Evolutionary conservation across 2,329 filamentous ascomycete species (phyloP).

Genomic region (Hymenoscyphus linearis): DNA sequence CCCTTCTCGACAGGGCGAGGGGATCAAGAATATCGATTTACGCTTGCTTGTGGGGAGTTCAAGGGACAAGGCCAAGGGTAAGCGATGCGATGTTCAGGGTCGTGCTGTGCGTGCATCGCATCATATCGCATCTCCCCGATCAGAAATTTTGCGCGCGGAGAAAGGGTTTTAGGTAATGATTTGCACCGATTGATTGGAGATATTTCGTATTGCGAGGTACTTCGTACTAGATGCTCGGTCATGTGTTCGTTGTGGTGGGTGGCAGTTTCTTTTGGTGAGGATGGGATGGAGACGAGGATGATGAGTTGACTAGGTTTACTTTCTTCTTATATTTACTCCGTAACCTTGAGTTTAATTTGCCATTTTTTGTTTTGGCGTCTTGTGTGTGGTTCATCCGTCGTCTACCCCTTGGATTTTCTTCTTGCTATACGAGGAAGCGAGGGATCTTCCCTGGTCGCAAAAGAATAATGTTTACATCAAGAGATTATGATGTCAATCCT

Average conservation of each 20-base stretch:
- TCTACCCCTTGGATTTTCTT: background rate
- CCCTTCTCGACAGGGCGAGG: background rate
- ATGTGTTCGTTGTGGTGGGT: background rate
- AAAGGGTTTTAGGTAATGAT: background rate
- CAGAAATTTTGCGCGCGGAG: background rate
- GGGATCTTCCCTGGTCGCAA: too few relatives aligned
- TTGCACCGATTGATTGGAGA: background rate
- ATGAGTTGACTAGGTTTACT: background rate
- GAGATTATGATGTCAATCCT: too few relatives aligned
- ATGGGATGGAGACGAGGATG: background rate
- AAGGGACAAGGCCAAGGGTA: background rate
- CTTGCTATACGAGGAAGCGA: too few relatives aligned
- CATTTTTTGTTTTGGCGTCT: background rate
- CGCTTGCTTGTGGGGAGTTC: background rate
- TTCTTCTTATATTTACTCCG: background rate
- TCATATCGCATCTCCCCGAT: background rate
- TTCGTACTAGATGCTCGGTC: background rate
- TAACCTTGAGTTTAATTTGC: background rate
- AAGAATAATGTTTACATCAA: too few relatives aligned
- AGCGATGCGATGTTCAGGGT: background rate
- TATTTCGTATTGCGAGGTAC: background rate
- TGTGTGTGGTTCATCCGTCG: background rate
- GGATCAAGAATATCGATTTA: background rate
- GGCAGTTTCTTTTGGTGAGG: background rate
- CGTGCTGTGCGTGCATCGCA: background rate